A percentile compares a stretch with the other conserved stretches of the same genome.
Conservation (phyloP, 2,329 filamentous ascomycete species). For the Diplodia mutila region DNA sequence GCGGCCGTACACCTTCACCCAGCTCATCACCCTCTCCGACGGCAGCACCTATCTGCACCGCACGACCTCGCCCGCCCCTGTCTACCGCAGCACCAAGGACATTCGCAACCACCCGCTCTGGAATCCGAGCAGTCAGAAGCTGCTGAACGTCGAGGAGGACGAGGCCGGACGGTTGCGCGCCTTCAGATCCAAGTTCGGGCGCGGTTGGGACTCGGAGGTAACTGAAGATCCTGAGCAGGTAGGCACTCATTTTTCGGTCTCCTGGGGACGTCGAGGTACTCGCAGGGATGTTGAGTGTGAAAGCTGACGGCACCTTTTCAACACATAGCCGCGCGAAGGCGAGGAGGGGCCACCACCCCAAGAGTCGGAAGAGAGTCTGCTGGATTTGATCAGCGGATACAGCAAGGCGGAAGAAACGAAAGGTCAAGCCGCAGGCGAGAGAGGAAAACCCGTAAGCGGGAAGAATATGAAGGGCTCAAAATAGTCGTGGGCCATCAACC, state of each 20-base stretch:
- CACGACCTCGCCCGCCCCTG: slow-evolving; percentile 70
- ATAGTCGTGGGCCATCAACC: background rate
- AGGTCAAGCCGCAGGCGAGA: slow-evolving; percentile 16
- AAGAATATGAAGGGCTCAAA: slow-evolving; percentile 27
- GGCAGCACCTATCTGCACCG: slow-evolving; percentile 81
- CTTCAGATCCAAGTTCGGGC: slow-evolving; percentile 83
- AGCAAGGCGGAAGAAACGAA: slow-evolving; percentile 30
- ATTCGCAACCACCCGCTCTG: slow-evolving; percentile 86
- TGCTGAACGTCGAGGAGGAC: slow-evolving; percentile 90
- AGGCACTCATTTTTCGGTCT: background rate
- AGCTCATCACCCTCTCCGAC: slow-evolving; percentile 89
- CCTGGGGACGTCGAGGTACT: background rate
- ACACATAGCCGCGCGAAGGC: slow-evolving; percentile 10
- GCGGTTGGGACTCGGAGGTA: slow-evolving; percentile 72
- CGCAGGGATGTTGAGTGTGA: background rate
- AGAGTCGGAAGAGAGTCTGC: slow-evolving; percentile 10
- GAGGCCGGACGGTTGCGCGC: slow-evolving; percentile 88
- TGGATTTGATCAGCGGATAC: slow-evolving; percentile 37
- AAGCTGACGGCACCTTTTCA: background rate
- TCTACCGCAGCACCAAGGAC: slow-evolving; percentile 74
- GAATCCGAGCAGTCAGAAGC: slow-evolving; percentile 81
- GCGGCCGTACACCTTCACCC: slow-evolving; percentile 95
- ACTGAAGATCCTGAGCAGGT: slow-evolving; percentile 30
- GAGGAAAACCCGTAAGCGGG: slow-evolving; percentile 22
- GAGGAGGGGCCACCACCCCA: background rate